Conservation (phyloP, 1,139 yeast species). For the Hansenula sp. region DNA sequence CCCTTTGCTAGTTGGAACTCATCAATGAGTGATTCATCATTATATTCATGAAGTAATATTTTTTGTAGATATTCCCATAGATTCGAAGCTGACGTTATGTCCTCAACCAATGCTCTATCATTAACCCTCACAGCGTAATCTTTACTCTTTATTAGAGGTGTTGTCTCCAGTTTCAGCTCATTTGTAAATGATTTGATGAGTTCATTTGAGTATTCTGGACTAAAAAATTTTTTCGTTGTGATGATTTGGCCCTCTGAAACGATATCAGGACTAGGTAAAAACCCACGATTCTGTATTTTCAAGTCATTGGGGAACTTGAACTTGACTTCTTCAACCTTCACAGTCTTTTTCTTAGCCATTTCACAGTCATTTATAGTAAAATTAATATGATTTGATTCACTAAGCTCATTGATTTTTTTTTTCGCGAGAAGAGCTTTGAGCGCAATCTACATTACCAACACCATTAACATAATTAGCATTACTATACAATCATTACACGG, state of each 20-base stretch:
- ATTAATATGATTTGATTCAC: too few species aligned
- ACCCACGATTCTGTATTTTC: neutral
- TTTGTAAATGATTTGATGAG: slow-evolving; percentile 36
- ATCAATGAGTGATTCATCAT: slow-evolving; percentile 22
- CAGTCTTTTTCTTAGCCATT: slow-evolving; percentile 1
- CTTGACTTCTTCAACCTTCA: neutral
- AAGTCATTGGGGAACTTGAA: neutral
- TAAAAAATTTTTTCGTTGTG: slow-evolving; percentile 41
- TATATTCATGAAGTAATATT: slow-evolving; percentile 23
- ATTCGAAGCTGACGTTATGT: slow-evolving; percentile 33
- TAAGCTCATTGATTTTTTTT: too few species aligned
- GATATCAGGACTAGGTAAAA: slow-evolving; percentile 4
- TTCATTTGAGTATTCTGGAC: slow-evolving; percentile 38
- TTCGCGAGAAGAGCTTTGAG: too few species aligned
- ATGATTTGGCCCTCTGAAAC: slow-evolving; percentile 36
- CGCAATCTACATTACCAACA: too few species aligned
- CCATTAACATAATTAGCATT: too few species aligned
- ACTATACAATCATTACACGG: too few species aligned
- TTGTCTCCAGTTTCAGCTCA: slow-evolving; percentile 36
- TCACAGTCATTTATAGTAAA: neutral
- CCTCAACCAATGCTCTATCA: slow-evolving; percentile 44
- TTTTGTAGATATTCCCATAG: slow-evolving; percentile 42
- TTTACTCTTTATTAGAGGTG: slow-evolving; percentile 44
- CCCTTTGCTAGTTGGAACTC: slow-evolving; percentile 43
- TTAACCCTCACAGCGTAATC: slow-evolving; percentile 59